Base-by-base conservation (phyloP, 192 early-diverging fungal genomes). In the Chytriomyces sp. region DNA sequence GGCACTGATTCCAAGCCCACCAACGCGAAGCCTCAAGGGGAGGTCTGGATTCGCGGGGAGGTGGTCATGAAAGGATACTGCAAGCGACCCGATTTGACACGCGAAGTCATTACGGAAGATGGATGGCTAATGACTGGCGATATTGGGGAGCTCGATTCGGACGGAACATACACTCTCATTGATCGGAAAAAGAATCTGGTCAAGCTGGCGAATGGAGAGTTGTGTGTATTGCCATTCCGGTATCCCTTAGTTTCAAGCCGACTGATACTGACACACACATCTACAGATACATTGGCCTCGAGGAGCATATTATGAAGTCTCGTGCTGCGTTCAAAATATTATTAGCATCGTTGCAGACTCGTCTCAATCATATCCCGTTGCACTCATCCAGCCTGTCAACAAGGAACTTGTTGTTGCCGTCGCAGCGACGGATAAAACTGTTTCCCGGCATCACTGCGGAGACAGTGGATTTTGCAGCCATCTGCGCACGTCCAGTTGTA, bases 181-280 rank as follows among this genome's bases (percentile, higher is more conserved):
- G 96, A 98, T 80, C 88, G 96, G 52, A 90, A 87, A 72, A 94
- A 94, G 86, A 98, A 97, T 80, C 85, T 98, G 55, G 91, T 99
- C 67, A 98, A 96, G 81, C 85, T 95, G 65, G 80, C 89, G 4
- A 85, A 93, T 76, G 96, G 94, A 71, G 95, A 96, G 53, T 73
- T n/a, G n/a, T n/a, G n/a, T n/a, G n/a, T n/a, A n/a, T n/a, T n/a
- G n/a, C n/a, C 10, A 49, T 10, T 49, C n/a, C n/a, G n/a, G n/a
- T n/a, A n/a, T n/a, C n/a, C n/a, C n/a, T n/a, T n/a, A n/a, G n/a
- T n/a, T n/a, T n/a, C n/a, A n/a, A n/a, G n/a, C n/a, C n/a, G n/a
- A n/a, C n/a, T n/a, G n/a, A n/a, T n/a, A n/a, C n/a, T n/a, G n/a
- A n/a, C n/a, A n/a, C n/a, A n/a, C n/a, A n/a, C n/a, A n/a, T 26